These are phyloP conservation scores for Solanum raphanifolium DNA, from an alignment of 257 asterid species.

Conservation along the genomic window DNA sequence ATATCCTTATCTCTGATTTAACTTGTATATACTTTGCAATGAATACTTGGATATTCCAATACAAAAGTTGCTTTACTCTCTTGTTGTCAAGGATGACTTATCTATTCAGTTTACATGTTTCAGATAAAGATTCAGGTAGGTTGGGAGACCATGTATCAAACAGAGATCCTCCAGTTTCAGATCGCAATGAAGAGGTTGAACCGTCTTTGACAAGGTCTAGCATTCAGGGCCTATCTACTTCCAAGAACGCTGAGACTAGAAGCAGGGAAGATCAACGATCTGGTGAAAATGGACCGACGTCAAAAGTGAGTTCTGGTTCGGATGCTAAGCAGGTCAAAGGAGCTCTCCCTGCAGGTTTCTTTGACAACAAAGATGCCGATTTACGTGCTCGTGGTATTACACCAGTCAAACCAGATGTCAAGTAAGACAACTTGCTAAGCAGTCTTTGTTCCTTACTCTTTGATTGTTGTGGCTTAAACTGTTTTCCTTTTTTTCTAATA, in stretches of 20 bases:
- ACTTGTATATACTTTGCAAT: background rate
- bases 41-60: background rate
- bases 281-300: constrained; percentile 13
- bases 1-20: background rate
- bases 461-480: background rate
- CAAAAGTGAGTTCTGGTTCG: constrained; percentile 25
- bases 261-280: constrained; percentile 19
- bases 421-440: constrained; percentile 35
- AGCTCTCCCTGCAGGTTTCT: constrained; percentile 81
- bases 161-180: constrained; percentile 18
- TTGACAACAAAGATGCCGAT: constrained; percentile 89
- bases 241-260: constrained; percentile 7
- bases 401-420: constrained; percentile 80
- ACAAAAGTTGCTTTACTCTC: background rate
- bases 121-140: constrained; percentile 18
- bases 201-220: constrained; percentile 21
- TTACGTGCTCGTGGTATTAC: constrained; percentile 88
- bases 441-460: background rate
- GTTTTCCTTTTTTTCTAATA: background rate
- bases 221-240: constrained; percentile 13
- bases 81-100: background rate
- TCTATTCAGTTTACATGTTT: background rate
- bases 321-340: constrained; percentile 64
- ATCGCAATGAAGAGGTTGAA: constrained; percentile 22
- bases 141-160: constrained; percentile 14